A percentile compares a stretch with the other conserved stretches of the same genome.
Conservation (phyloP, 2,329 filamentous ascomycete species). For the Colletotrichum lindemuthianum region DNA sequence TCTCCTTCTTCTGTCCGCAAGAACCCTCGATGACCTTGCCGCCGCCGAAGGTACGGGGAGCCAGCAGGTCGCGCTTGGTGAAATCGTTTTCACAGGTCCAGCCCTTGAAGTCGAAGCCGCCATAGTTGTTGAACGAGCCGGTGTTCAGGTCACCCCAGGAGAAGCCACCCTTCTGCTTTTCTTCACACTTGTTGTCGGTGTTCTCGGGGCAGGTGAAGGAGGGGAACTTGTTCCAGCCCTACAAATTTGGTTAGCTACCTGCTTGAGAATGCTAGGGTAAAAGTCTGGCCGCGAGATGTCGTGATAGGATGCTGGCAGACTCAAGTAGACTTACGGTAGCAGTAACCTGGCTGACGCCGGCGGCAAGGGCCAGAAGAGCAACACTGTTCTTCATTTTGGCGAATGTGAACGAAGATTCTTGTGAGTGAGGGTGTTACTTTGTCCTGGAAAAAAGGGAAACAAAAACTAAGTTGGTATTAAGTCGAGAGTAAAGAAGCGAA, state of each 20-base stretch:
- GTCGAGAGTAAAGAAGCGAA: slow-evolving; percentile 61
- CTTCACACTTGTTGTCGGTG: slow-evolving; percentile 80
- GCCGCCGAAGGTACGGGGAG: slow-evolving; percentile 58
- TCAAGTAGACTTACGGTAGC: slow-evolving; percentile 53
- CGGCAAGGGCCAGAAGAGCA: slow-evolving; percentile 61
- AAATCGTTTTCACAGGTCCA: slow-evolving; percentile 73
- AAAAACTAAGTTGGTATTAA: slow-evolving; percentile 35
- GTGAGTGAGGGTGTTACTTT: slow-evolving; percentile 23
- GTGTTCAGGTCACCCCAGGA: slow-evolving; percentile 72
- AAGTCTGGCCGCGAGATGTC: not conserved
- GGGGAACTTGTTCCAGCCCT: slow-evolving; percentile 38
- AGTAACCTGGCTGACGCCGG: slow-evolving; percentile 59
- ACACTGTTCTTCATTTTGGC: slow-evolving; percentile 62
- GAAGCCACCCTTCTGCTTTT: slow-evolving; percentile 76
- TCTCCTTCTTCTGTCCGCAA: slow-evolving; percentile 55
- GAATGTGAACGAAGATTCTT: slow-evolving; percentile 26
- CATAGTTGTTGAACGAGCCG: slow-evolving; percentile 73
- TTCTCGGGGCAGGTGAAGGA: slow-evolving; percentile 76
- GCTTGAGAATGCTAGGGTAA: too few species aligned
- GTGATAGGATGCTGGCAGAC: slow-evolving; percentile 25
- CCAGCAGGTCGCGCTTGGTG: slow-evolving; percentile 66
- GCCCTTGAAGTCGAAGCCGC: slow-evolving; percentile 78
- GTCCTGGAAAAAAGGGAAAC: slow-evolving; percentile 26
- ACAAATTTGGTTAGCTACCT: slow-evolving; percentile 27
- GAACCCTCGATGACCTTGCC: slow-evolving; percentile 71